Base-by-base conservation (phyloP, 1,139 yeast species). In the Saccharomyces hybrid region DNA sequence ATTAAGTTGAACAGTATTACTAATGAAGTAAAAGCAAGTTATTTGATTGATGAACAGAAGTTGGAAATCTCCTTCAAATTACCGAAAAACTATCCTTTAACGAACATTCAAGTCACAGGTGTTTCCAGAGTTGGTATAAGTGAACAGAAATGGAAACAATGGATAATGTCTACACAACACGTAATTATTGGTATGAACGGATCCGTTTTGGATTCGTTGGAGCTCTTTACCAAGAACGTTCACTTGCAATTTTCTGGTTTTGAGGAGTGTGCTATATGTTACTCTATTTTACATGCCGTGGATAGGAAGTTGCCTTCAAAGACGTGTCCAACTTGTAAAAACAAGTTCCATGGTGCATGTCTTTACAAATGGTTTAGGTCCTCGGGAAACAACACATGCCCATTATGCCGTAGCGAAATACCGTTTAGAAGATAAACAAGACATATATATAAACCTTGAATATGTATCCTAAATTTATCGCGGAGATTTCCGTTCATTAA, bases 201-300 rank as follows among this genome's bases (percentile, higher is more conserved):
- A 9, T 84, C 95, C 0, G 82, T 93, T 32, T 73, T 84, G 47
- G 96, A 89, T 57, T 87, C 97, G 1, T 76, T 95, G 54, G 91
- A 87, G 60, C 77, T 88, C 50, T 88, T 91, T 70, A 84, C 87
- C 68, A 83, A 81, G 63, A 90, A 90, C 66, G 93, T 89, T 47
- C 79, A 82, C 50, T 75, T 88, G 57, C 96, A 91, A 67, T 91
- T 91, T 68, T 83, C 87, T 11, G 97, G 97, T 0, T 90, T 89
- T 62, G 97, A 89, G 63, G 98, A 93, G 58, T 93, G 99, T 77
- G 96, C 98, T 5, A 90, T 93, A 66, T 93, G 99, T 70, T 93
- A 91, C 69, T 85, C 95, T 3, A 86, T 91, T 59, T 75, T 90
- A 60, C 96, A 91, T 66, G 77, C 77, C 11, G 93, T 88, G 62